Conservation (phyloP, 257 asterid genomes). For the Gynochthodes officinalis region DNA sequence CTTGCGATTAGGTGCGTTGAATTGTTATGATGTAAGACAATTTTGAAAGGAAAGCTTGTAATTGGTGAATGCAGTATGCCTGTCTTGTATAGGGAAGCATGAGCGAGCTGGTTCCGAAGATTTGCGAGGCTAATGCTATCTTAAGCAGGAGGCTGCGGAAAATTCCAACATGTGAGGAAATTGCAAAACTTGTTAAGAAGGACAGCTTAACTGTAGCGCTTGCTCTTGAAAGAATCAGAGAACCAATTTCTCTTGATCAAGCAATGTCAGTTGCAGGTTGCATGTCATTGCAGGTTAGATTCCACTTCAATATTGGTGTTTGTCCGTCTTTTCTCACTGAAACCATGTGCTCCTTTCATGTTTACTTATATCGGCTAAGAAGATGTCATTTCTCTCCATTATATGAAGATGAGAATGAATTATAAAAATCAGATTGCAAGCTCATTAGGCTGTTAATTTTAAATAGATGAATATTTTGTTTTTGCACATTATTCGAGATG, state of each 20-base stretch:
- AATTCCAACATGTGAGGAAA: conserved; percentile 49
- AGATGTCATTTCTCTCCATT: neutral
- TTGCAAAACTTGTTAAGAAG: conserved; percentile 39
- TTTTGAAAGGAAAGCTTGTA: conserved; percentile 24
- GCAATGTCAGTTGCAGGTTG: conserved; percentile 33
- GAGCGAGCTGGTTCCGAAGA: conserved; percentile 49
- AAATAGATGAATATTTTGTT: too few relatives aligned
- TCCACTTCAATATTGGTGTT: neutral
- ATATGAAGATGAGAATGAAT: too few relatives aligned
- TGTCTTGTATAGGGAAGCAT: conserved; percentile 55
- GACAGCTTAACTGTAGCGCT: conserved; percentile 40
- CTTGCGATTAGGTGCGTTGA: neutral
- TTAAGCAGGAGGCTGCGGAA: conserved; percentile 41
- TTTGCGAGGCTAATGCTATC: conserved; percentile 47
- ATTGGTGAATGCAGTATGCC: conserved; percentile 44
- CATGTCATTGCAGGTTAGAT: conserved; percentile 58
- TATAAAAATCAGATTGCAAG: too few relatives aligned
- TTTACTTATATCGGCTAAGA: neutral
- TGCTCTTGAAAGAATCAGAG: conserved; percentile 46
- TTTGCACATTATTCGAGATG: too few relatives aligned
- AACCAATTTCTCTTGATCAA: conserved; percentile 54
- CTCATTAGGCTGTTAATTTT: too few relatives aligned
- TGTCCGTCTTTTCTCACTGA: neutral
- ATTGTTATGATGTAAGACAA: neutral
- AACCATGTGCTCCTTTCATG: neutral